Conservation (phyloP, 805 yeast species). For the Yarrowia sp. region DNA sequence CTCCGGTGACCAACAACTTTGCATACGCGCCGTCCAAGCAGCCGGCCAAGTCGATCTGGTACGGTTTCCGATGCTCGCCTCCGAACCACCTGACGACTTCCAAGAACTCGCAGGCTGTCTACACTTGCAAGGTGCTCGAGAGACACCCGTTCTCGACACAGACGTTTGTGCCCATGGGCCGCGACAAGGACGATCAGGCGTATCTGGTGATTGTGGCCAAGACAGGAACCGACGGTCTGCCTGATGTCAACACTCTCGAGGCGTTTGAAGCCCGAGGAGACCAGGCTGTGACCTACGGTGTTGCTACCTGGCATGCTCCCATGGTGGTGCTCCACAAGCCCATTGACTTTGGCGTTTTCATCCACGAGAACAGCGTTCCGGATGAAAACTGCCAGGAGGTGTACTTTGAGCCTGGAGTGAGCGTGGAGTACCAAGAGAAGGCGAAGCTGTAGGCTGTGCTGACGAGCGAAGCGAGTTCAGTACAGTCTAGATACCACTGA, state of each 20-base stretch:
- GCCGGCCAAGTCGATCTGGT: constrained; percentile 66
- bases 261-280: constrained; percentile 79
- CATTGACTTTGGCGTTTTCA: constrained; percentile 83
- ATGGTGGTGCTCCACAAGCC: constrained; percentile 77
- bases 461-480: not conserved
- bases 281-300: constrained; percentile 87
- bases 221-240: constrained; percentile 50
- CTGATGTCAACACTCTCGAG: constrained; percentile 56
- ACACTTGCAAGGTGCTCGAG: constrained; percentile 69
- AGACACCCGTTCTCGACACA: constrained; percentile 89
- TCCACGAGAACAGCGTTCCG: constrained; percentile 77
- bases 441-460: not conserved
- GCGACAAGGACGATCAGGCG: constrained; percentile 47
- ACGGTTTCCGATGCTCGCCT: constrained; percentile 77
- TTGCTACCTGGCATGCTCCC: constrained; percentile 93
- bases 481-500: too few relatives aligned
- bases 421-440: not conserved
- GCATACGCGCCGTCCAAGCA: constrained; percentile 47
- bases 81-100: constrained; percentile 57
- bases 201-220: constrained; percentile 81
- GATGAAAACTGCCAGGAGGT: constrained; percentile 83
- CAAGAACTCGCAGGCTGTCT: constrained; percentile 34
- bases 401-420: constrained; percentile 42
- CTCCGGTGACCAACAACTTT: constrained; percentile 60
- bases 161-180: constrained; percentile 89